Evolutionary conservation across 2,329 filamentous ascomycete species (phyloP), one percentile per base, ranked within the genome.

Genomic region (Phialophora tarda): DNA sequence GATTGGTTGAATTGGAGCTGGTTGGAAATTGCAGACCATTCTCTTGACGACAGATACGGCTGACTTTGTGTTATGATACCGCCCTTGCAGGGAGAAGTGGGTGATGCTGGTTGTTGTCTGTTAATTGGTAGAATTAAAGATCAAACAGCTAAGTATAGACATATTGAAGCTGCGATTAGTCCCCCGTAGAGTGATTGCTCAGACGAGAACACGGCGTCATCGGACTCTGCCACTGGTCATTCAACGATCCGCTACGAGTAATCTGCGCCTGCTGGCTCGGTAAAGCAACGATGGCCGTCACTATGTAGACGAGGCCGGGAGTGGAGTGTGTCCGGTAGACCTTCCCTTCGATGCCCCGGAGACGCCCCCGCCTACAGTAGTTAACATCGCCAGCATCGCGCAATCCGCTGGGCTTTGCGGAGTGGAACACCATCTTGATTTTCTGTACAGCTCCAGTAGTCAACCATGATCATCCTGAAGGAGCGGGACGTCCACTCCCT

Each of bases 381-480:
- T n/a, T n/a, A n/a, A n/a, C n/a, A n/a, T n/a, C n/a, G n/a, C n/a
- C n/a, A n/a, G 12, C 32, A 11, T 34, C 32, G 32, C 32, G 32
- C 32, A 34, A 34, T 34, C 10, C 8, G 7, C 28, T 8, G 28
- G 6, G 6, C 6, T 6, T 28, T 28, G 3, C 28, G 28, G 28
- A 28, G 5, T 28, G 6, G 4, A 32, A 62, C n/a, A 53, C 17
- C 47, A 50, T 14, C 47, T 21, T 47, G 4, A 26, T 26, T 26
- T 26, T 4, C 41, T 48, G 17, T 48, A 48, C 17, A 21, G 11
- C 12, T 51, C 48, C 8, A 24, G 47, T 60, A 38, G 17, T 44
- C 38, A n/a, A 41, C 59, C 34, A 68, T 68, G 66, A 51, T 68
- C 24, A 38, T 68, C 44, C 51, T 68, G n/a, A 65, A 64, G 56